Percentiles rank a stretch among this genome's conserved stretches.
phyloP scores from a whole-genome alignment of 768 basidiomycete genomes.

The Mycena floridula region DNA sequence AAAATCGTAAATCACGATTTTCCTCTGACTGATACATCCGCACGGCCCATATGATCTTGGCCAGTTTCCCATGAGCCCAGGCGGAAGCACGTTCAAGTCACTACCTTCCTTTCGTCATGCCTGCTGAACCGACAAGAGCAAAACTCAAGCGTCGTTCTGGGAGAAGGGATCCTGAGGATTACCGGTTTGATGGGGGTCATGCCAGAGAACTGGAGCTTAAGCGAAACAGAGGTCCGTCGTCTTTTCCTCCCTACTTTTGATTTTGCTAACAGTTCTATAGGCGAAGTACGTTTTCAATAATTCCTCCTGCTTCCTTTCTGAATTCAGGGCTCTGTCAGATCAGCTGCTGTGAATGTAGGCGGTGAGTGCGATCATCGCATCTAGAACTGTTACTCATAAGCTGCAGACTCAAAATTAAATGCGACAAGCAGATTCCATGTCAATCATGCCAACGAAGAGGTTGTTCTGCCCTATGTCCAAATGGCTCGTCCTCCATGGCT shows the following conservation, averaged over 20 bases:
- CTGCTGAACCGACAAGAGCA: constrained; percentile 47
- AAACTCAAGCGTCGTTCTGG: constrained; percentile 44
- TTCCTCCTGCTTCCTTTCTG: constrained; percentile 7
- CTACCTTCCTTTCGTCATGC: constrained; percentile 30
- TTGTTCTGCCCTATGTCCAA: constrained; percentile 66
- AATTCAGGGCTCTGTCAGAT: constrained; percentile 41
- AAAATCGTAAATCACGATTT: too few relatives aligned
- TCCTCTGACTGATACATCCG: background rate
- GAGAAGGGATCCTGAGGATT: constrained; percentile 46
- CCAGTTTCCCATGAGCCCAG: background rate
- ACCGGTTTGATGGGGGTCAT: constrained; percentile 43
- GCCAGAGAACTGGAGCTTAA: constrained; percentile 69
- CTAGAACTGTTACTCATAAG: constrained; percentile 13
- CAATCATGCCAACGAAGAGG: constrained; percentile 70
- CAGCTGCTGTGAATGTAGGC: constrained; percentile 75
- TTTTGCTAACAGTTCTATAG: background rate
- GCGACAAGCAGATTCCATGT: constrained; percentile 78
- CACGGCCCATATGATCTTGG: background rate
- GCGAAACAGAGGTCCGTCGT: constrained; percentile 53
- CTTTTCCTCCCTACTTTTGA: too few relatives aligned
- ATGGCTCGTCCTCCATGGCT: constrained; percentile 36
- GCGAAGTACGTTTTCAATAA: constrained; percentile 1
- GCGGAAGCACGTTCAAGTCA: background rate
- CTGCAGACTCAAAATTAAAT: constrained; percentile 73
- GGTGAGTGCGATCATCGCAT: constrained; percentile 58